A percentile compares a stretch with the other conserved stretches of the same genome.
Conservation (phyloP, 768 basidiomycete species). For the Baorangia bicolor region DNA sequence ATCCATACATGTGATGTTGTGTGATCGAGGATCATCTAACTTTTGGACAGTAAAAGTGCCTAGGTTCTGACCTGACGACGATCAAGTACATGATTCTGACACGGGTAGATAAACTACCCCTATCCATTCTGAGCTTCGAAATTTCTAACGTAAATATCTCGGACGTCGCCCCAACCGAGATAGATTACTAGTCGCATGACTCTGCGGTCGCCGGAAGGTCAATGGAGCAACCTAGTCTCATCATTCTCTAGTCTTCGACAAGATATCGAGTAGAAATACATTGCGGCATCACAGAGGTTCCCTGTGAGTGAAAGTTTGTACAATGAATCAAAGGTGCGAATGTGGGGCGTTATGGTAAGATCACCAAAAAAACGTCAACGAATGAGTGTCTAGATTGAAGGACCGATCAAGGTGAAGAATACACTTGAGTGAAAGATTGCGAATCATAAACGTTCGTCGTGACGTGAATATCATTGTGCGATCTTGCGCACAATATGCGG, state of each 20-base stretch:
- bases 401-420: not conserved
- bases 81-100: not conserved
- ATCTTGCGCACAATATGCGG: conserved; percentile 8
- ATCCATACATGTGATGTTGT: not conserved
- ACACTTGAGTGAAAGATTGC: not conserved
- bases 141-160: not conserved
- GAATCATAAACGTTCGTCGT: conserved; percentile 15
- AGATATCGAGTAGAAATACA: conserved; percentile 5
- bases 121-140: not conserved
- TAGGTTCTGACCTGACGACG: not conserved
- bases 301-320: conserved; percentile 2
- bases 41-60: not conserved
- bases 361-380: conserved; percentile 2
- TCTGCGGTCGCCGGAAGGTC: not conserved
- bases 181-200: not conserved
- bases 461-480: conserved; percentile 11
- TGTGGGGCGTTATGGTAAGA: not conserved
- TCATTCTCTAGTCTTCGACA: not conserved
- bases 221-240: not conserved
- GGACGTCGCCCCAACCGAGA: not conserved
- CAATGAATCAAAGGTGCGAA: not conserved
- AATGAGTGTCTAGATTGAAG: conserved; percentile 1
- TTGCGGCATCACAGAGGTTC: not conserved
- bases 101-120: not conserved
- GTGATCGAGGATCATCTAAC: not conserved